These are phyloP conservation scores for Plasmodium coatneyi DNA, from an alignment of 169 alveolate species.

Conservation along the genomic window DNA sequence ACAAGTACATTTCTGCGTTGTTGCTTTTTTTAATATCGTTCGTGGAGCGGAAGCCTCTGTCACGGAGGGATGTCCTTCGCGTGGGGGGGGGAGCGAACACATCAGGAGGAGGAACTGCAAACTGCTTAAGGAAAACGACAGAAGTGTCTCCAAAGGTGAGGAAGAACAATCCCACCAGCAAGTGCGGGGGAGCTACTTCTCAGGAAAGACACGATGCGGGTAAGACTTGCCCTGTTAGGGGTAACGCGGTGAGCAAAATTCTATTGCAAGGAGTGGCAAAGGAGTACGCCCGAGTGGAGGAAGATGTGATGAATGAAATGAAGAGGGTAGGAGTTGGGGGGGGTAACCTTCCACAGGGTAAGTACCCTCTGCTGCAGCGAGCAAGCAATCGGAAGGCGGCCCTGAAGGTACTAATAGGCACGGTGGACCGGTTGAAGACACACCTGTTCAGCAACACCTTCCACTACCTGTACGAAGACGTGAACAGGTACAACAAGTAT, in stretches of 20 bases:
- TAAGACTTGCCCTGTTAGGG: background rate
- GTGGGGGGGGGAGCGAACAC: background rate
- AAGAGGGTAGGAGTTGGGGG: background rate
- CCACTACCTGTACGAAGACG: conserved; percentile 10
- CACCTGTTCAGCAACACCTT: conserved; percentile 36
- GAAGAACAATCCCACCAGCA: background rate
- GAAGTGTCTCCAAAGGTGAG: background rate
- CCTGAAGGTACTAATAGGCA: background rate
- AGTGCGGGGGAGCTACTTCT: background rate
- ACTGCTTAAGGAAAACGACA: background rate
- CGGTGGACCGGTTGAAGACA: conserved; percentile 10
- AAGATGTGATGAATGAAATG: background rate
- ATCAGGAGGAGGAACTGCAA: background rate
- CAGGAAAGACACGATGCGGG: background rate
- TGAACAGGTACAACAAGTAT: conserved; percentile 2
- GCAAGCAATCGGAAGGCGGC: background rate
- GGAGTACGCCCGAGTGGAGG: conserved; percentile 3
- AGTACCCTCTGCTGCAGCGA: background rate
- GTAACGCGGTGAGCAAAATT: background rate
- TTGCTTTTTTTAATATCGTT: conserved; percentile 22
- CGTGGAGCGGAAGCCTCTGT: conserved; percentile 27
- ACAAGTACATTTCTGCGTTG: conserved; percentile 30
- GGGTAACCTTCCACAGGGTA: background rate
- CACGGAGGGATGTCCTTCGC: background rate
- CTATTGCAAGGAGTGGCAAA: background rate